A percentile compares a stretch with the other conserved stretches of the same genome.
Conservation (phyloP, 2,329 filamentous ascomycete species). For the Calonectria hawksworthii region DNA sequence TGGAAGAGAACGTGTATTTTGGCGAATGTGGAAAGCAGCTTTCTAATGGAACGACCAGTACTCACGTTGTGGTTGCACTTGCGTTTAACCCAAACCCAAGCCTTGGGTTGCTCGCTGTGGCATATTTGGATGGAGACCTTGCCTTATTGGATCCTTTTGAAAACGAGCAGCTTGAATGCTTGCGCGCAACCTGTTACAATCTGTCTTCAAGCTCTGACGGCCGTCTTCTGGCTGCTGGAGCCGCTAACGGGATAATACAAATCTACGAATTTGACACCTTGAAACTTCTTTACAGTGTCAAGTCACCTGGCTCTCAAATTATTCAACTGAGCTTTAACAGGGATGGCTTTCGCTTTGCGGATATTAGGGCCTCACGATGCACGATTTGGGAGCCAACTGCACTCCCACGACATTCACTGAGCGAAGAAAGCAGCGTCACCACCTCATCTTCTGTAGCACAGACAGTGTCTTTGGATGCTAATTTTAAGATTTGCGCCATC, state of each 20-base stretch:
- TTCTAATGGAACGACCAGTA: constrained; percentile 47
- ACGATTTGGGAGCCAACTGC: constrained; percentile 54
- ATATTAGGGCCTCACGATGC: constrained; percentile 52
- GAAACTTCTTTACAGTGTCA: constrained; percentile 33
- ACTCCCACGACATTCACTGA: constrained; percentile 42
- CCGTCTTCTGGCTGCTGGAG: constrained; percentile 45
- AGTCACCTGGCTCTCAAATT: constrained; percentile 41
- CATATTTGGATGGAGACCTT: constrained; percentile 51
- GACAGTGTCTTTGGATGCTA: constrained; percentile 38
- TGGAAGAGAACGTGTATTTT: constrained; percentile 46
- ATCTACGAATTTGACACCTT: constrained; percentile 50
- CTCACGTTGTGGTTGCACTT: constrained; percentile 47
- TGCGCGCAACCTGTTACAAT: constrained; percentile 46
- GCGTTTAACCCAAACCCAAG: constrained; percentile 52
- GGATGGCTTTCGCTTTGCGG: constrained; percentile 50
- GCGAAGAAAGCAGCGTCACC: constrained; percentile 45
- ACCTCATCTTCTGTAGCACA: constrained; percentile 42
- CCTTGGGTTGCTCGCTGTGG: constrained; percentile 45
- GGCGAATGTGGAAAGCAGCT: constrained; percentile 52
- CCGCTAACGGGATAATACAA: constrained; percentile 42
- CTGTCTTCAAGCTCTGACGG: constrained; percentile 50
- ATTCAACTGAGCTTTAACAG: constrained; percentile 48
- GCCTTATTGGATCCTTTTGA: constrained; percentile 48
- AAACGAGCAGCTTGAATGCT: constrained; percentile 40
- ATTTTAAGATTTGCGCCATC: constrained; percentile 48